Base-by-base conservation (phyloP, 2,329 filamentous ascomycete species). In the Pseudogymnoascus sp. region DNA sequence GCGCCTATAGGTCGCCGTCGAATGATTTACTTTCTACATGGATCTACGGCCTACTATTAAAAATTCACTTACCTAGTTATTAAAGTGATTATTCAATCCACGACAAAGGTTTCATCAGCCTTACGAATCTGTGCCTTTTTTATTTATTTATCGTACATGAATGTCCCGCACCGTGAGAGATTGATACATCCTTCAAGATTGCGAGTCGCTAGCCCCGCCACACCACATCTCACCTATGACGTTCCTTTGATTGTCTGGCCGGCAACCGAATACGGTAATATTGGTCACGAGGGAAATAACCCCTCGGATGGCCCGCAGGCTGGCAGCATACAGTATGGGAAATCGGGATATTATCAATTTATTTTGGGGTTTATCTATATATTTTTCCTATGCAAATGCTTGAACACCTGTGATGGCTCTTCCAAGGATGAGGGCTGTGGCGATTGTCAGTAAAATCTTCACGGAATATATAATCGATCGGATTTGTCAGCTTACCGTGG, bases 361-460 rank as follows among this genome's bases (percentile, higher is more conserved):
- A 60, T 40, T 60, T 28, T 5, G 33, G 12, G 2, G 7, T 33
- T 18, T 55, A 33, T 55, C 49, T 55, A 55, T 11, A 40, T 40
- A 38, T 40, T 61, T n/a, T 63, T 40, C 62, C 76, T 78, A 90
- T 62, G 84, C 87, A 79, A 95, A 95, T 6, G 90, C 90, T 75
- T 95, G 91, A 23, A 93, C 78, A 21, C 90, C 89, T 37, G 86
- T 88, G 64, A 89, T 88, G 12, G 86, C 86, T 65, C 86, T 79
- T 62, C 87, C 87, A 60, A 89, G 71, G 70, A 89, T 89, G 71
- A 89, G 79, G 70, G 83, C 88, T 90, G 69, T n/a, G 62, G 31
- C 28, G 65, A 64, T 45, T 61, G 64, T 73, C 67, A 75, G 74
- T 65, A 69, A 64, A 61, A 64, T 31, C 49, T 33, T 21, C 23